Evolutionary conservation across 345 rosid genomes (phyloP).

Genomic region (Lepidium didymum): DNA sequence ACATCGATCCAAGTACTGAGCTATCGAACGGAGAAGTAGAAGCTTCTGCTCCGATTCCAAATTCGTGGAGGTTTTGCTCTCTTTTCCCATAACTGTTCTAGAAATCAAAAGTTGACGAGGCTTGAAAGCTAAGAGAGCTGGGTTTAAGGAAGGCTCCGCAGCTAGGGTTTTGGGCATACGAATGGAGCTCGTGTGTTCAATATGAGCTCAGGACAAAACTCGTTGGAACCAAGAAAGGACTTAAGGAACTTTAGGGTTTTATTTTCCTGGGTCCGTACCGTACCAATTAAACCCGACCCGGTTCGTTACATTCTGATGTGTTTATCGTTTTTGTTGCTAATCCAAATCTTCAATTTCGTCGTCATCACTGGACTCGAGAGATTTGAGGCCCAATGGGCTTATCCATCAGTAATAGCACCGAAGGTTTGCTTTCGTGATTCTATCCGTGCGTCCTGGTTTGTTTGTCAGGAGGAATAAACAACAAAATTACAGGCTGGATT

Average conservation of each 20-base stretch:
- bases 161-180: constrained; percentile 25
- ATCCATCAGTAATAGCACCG: no score
- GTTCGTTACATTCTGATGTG: background rate
- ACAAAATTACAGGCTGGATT: no score
- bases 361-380: no score
- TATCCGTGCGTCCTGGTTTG: no score
- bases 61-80: constrained; percentile 1
- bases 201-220: background rate
- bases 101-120: constrained; percentile 55
- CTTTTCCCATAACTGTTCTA: constrained; percentile 23
- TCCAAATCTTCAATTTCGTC: no score
- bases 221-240: background rate
- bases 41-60: constrained; percentile 31
- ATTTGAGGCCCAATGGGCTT: no score
- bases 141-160: constrained; percentile 19
- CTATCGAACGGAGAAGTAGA: constrained; percentile 46
- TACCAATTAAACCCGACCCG: constrained; percentile 1
- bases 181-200: constrained; percentile 11
- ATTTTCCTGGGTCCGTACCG: background rate
- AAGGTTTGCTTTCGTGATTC: no score
- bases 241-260: constrained; percentile 13
- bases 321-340: no score
- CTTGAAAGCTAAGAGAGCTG: constrained; percentile 36
- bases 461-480: no score
- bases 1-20: constrained; percentile 43